Percentiles rank a stretch among this genome's conserved stretches.
These are phyloP conservation scores for Kurtzmaniella natalensis DNA, from an alignment of 1,139 yeast genomes.

Conservation along the genomic window DNA sequence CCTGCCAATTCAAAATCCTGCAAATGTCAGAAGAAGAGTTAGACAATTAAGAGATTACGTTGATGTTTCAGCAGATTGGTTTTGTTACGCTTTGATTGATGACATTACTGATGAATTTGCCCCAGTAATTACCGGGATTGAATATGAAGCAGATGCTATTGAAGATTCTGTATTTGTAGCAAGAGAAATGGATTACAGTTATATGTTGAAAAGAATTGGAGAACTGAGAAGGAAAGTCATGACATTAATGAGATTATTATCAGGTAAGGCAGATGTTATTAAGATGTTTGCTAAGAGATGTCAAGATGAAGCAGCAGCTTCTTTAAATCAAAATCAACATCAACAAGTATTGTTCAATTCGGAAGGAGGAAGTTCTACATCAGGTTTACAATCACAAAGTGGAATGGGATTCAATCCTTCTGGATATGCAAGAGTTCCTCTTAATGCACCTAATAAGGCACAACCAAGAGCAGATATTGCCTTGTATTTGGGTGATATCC, in stretches of 20 bases:
- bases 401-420: slow-evolving; percentile 1
- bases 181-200: slow-evolving; percentile 52
- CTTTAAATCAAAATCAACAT: neutral
- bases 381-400: neutral
- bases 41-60: slow-evolving; percentile 87
- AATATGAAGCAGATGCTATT: slow-evolving; percentile 86
- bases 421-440: neutral
- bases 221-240: slow-evolving; percentile 86
- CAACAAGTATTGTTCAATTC: slow-evolving; percentile 1
- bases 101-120: slow-evolving; percentile 94
- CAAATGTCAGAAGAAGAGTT: slow-evolving; percentile 86
- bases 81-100: slow-evolving; percentile 89
- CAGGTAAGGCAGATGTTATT: slow-evolving; percentile 96
- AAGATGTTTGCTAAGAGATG: slow-evolving; percentile 97
- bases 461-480: slow-evolving; percentile 84
- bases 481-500: slow-evolving; percentile 90
- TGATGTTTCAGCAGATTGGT: slow-evolving; percentile 86
- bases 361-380: neutral
- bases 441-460: slow-evolving; percentile 19
- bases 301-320: slow-evolving; percentile 53
- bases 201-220: slow-evolving; percentile 78
- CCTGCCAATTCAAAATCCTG: slow-evolving; percentile 75
- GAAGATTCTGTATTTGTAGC: slow-evolving; percentile 64
- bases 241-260: slow-evolving; percentile 84
- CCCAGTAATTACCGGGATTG: slow-evolving; percentile 82